A percentile compares a stretch with the other conserved stretches of the same genome.
Conservation (phyloP, 352 stramenopile genomes). For the Aphanomyces cochlioides region DNA sequence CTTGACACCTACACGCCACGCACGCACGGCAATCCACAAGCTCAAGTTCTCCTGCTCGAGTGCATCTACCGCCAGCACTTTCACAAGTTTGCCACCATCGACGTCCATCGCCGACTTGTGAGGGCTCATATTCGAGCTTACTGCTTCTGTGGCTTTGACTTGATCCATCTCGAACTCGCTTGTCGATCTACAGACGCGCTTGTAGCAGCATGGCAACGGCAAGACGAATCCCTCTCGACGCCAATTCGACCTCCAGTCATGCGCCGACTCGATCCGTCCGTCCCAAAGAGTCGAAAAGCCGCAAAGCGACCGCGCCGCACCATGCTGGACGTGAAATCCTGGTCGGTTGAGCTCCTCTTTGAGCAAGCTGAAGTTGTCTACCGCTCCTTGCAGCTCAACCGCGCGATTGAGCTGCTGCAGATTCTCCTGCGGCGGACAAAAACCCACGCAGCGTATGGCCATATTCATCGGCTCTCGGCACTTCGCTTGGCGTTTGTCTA, state of each 20-base stretch:
- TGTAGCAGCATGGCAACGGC: background rate
- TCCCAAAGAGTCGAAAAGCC: background rate
- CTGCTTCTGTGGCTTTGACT: background rate
- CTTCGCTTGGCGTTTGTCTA: conserved; percentile 25
- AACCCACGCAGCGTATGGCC: background rate
- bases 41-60: conserved; percentile 18
- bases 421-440: background rate
- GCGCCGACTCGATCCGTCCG: conserved; percentile 4
- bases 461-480: background rate
- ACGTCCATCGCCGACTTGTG: conserved; percentile 13
- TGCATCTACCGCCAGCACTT: conserved; percentile 19
- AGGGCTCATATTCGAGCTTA: conserved; percentile 23
- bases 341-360: background rate
- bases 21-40: conserved; percentile 6
- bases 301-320: background rate
- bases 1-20: conserved; percentile 12
- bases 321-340: background rate
- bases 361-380: conserved; percentile 24
- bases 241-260: background rate
- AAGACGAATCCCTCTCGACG: background rate
- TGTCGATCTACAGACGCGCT: conserved; percentile 1
- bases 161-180: conserved; percentile 17
- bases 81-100: conserved; percentile 4
- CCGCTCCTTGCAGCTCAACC: background rate
- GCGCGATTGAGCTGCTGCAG: conserved; percentile 14